Percentiles rank a stretch among this genome's conserved stretches.
phyloP scores from a whole-genome alignment of 73 alveolate species.

The Urostyla sp. region DNA sequence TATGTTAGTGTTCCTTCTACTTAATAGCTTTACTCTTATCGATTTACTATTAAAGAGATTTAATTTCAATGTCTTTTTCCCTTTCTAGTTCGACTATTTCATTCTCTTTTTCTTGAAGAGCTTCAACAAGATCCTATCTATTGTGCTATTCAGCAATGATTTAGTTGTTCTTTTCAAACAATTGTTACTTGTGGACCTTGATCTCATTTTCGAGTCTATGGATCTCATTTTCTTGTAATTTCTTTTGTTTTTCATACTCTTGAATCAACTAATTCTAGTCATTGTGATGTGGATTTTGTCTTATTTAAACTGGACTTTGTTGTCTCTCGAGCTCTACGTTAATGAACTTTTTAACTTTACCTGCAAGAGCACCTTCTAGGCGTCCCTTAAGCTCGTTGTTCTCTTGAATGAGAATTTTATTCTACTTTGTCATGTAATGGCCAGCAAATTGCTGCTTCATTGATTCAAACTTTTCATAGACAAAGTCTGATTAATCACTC shows the following conservation, averaged over 20 bases:
- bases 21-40: no score
- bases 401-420: background rate
- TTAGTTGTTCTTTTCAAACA: background rate
- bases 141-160: background rate
- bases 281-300: no score
- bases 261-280: no score
- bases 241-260: no score
- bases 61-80: background rate
- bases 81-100: background rate
- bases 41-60: no score
- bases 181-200: background rate
- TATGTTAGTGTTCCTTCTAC: no score
- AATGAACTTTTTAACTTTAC: background rate
- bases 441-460: background rate
- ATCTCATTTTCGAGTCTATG: background rate
- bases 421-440: background rate
- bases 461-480: slow-evolving; percentile 12
- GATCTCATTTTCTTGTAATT: slow-evolving; percentile 9
- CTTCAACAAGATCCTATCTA: background rate
- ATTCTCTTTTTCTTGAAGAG: background rate
- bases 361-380: background rate
- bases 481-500: slow-evolving; percentile 34
- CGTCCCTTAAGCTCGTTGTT: background rate
- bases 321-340: no score
- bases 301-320: no score